These are phyloP conservation scores for Alternaria arborescens DNA, from an alignment of 2,329 filamentous ascomycete genomes.

Conservation along the genomic window DNA sequence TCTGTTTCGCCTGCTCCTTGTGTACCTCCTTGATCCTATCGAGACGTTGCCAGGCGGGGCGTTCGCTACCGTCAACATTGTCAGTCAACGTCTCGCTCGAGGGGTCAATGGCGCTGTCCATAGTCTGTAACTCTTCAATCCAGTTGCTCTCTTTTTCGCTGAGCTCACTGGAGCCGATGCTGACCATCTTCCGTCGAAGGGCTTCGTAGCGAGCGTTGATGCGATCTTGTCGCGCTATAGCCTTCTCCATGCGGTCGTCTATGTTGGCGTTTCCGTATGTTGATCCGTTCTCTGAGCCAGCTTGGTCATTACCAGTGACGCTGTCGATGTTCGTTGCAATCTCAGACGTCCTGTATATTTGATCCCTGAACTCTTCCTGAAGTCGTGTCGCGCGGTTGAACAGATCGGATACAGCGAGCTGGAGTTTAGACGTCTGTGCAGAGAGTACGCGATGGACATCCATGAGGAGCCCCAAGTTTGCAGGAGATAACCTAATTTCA, in stretches of 20 bases:
- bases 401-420: slow-evolving; percentile 74
- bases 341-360: slow-evolving; percentile 72
- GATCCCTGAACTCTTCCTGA: slow-evolving; percentile 71
- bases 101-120: slow-evolving; percentile 52
- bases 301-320: slow-evolving; percentile 67
- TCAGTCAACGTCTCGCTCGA: slow-evolving; percentile 40
- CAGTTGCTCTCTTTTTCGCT: slow-evolving; percentile 70
- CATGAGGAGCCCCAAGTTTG: slow-evolving; percentile 75
- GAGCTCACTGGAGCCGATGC: slow-evolving; percentile 62
- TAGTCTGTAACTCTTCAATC: slow-evolving; percentile 62
- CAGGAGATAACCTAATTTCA: slow-evolving; percentile 73
- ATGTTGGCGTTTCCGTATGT: slow-evolving; percentile 64
- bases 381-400: slow-evolving; percentile 75
- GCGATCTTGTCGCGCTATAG: slow-evolving; percentile 64
- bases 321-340: slow-evolving; percentile 72
- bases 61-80: slow-evolving; percentile 42
- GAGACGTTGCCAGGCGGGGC: slow-evolving; percentile 62
- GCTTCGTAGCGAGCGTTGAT: slow-evolving; percentile 68
- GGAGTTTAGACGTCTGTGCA: slow-evolving; percentile 73
- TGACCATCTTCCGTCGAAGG: slow-evolving; percentile 60
- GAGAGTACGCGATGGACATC: slow-evolving; percentile 76
- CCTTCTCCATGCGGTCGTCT: slow-evolving; percentile 65
- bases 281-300: slow-evolving; percentile 53
- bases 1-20: slow-evolving; percentile 56
- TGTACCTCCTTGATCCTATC: slow-evolving; percentile 65